Conservation (phyloP, 306 rosid genomes). For the Vigna unguiculata region DNA sequence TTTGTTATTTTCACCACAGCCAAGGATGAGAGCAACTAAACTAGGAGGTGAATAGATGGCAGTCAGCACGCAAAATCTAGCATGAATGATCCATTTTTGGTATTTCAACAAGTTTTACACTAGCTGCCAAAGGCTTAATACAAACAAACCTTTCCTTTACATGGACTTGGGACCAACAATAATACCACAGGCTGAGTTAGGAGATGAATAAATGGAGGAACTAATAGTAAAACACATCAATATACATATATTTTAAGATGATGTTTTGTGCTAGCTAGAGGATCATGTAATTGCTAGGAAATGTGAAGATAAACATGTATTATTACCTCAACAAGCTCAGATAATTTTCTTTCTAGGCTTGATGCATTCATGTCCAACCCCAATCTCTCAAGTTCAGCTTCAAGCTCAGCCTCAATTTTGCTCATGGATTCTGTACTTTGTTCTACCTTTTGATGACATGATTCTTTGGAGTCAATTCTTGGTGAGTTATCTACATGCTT, state of each 20-base stretch:
- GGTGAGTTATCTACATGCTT: constrained; percentile 52
- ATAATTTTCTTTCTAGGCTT: constrained; percentile 53
- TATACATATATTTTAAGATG: neutral
- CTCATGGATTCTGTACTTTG: constrained; percentile 69
- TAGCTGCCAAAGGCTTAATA: neutral
- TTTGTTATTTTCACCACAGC: constrained; percentile 12
- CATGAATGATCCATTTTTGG: neutral
- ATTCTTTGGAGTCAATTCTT: constrained; percentile 46
- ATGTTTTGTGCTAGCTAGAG: constrained; percentile 7
- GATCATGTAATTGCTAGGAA: neutral
- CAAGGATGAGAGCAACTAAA: constrained; percentile 6
- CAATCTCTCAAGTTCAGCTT: constrained; percentile 93
- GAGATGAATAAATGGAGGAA: constrained; percentile 28
- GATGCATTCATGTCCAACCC: constrained; percentile 71
- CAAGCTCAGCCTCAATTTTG: constrained; percentile 98
- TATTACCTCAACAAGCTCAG: constrained; percentile 78
- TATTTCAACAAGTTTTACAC: neutral
- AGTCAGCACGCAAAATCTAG: neutral
- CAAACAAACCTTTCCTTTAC: neutral
- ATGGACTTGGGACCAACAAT: neutral
- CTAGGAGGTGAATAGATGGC: constrained; percentile 19
- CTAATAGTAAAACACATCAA: neutral
- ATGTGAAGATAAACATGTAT: constrained; percentile 25
- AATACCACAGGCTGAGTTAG: neutral
- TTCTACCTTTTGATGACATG: constrained; percentile 58